A percentile compares a stretch with the other conserved stretches of the same genome.
phyloP scores from a whole-genome alignment of 2,329 filamentous ascomycete genomes.

The Fusarium coicis region DNA sequence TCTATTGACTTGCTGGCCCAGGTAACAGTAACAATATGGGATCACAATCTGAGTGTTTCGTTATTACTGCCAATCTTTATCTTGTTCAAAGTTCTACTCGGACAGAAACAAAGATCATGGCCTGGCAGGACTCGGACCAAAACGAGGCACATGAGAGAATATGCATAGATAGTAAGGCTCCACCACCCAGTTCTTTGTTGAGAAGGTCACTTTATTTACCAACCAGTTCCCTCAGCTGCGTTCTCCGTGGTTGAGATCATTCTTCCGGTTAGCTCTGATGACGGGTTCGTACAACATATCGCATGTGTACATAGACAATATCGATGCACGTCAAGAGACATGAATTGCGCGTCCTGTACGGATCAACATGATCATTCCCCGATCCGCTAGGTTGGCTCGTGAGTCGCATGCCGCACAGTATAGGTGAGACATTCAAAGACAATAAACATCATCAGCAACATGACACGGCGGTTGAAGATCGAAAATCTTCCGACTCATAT shows the following conservation, averaged over 20 bases:
- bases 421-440: slow-evolving; percentile 5
- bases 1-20: background rate
- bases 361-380: slow-evolving; percentile 25
- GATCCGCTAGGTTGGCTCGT: slow-evolving; percentile 25
- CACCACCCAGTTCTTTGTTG: slow-evolving; percentile 28
- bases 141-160: slow-evolving; percentile 8
- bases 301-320: background rate
- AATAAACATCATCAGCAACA: background rate
- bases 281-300: slow-evolving; percentile 12
- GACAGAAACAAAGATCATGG: slow-evolving; percentile 1
- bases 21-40: background rate
- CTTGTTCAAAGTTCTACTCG: background rate
- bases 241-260: background rate
- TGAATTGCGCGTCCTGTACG: slow-evolving; percentile 36
- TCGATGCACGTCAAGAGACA: slow-evolving; percentile 32
- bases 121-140: background rate
- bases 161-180: background rate
- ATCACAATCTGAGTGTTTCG: background rate
- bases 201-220: background rate
- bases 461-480: background rate
- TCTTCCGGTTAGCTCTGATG: slow-evolving; percentile 20
- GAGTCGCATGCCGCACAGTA: slow-evolving; percentile 17
- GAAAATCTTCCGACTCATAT: background rate
- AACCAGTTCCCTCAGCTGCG: background rate
- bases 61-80: slow-evolving; percentile 27